Percentiles rank a stretch among this genome's conserved stretches.
Conservation (phyloP, 306 rosid species). For the apple (Malus domestica) region ASM211411v1 NC_041800.1:28203733-28204232, state of each 20-base stretch:
- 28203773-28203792: conserved; percentile 20
- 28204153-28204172: not conserved
- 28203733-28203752: conserved; percentile 21
- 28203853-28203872: not conserved
- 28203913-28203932: not conserved
- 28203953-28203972: not conserved
- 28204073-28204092: not conserved
- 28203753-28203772: conserved; percentile 14
- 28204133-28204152: not conserved
- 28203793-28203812: not conserved
- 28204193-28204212: not conserved
- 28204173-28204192: not conserved
- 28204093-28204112: not conserved
- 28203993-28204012: not conserved
- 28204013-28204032: not conserved
- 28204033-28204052: not conserved
- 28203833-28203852: not conserved
- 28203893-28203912: not conserved
- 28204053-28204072: not conserved
- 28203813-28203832: not conserved
- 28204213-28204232: not conserved
- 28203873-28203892: not conserved
- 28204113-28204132: not conserved
- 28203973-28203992: not conserved
- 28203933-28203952: not conserved